These are phyloP conservation scores for Amanita rimosa DNA, from an alignment of 768 basidiomycete species.

Conservation along the genomic window DNA sequence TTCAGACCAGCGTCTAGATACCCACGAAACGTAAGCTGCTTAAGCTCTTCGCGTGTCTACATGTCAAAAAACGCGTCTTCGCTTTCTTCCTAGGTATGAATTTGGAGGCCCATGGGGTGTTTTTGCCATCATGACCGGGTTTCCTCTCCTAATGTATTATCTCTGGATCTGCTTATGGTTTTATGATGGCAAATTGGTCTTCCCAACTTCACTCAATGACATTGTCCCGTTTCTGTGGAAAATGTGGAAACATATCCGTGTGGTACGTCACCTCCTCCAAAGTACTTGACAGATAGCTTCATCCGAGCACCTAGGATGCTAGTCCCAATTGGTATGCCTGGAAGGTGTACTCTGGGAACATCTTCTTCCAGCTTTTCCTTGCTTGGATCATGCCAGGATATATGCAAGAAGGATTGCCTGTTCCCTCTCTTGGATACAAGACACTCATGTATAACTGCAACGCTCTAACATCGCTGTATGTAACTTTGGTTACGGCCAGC, in stretches of 20 bases:
- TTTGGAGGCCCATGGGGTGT: constrained; percentile 95
- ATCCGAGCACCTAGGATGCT: constrained; percentile 56
- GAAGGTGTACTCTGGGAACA: constrained; percentile 83
- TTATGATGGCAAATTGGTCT: constrained; percentile 76
- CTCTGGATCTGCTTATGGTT: constrained; percentile 97
- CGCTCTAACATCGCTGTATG: constrained; percentile 76
- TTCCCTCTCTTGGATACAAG: constrained; percentile 89
- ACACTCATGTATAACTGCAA: constrained; percentile 96
- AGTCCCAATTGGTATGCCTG: constrained; percentile 82
- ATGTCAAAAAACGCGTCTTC: constrained; percentile 10
- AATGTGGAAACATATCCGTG: constrained; percentile 80
- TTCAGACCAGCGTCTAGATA: constrained; percentile 62
- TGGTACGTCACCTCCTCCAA: constrained; percentile 31
- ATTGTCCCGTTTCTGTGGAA: constrained; percentile 64
- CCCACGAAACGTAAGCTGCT: constrained; percentile 43
- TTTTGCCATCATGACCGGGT: constrained; percentile 85
- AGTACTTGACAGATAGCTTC: not conserved
- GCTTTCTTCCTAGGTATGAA: constrained; percentile 59
- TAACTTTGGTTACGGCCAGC: constrained; percentile 66
- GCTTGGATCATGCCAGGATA: constrained; percentile 89
- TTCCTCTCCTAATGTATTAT: constrained; percentile 96
- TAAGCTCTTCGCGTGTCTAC: not conserved
- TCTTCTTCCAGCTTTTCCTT: constrained; percentile 81
- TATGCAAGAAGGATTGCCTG: constrained; percentile 90
- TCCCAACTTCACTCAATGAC: constrained; percentile 58